phyloP scores from a whole-genome alignment of 1,284 basidiomycete species.

The Heliocybe sulcata region DNA sequence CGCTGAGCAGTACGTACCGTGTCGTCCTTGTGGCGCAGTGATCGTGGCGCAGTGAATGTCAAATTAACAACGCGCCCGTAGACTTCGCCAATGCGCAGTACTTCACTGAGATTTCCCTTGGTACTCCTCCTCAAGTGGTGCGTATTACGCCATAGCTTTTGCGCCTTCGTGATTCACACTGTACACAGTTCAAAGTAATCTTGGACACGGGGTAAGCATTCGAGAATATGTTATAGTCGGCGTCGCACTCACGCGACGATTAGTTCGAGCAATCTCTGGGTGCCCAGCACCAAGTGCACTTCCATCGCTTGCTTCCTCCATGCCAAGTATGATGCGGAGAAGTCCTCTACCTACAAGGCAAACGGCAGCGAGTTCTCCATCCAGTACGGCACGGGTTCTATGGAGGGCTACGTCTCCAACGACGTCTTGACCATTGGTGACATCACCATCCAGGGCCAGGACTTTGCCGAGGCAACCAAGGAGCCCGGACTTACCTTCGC shows the following conservation, averaged over 20 bases:
- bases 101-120: constrained; percentile 84
- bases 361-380: constrained; percentile 93
- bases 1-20: constrained; percentile 73
- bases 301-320: constrained; percentile 99
- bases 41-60: background rate
- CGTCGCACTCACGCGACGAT: constrained; percentile 8
- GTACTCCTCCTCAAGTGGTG: constrained; percentile 72
- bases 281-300: constrained; percentile 83
- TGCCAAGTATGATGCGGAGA: constrained; percentile 83
- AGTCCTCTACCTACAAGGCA: constrained; percentile 84
- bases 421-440: constrained; percentile 86
- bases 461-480: constrained; percentile 95
- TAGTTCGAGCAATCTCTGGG: constrained; percentile 90
- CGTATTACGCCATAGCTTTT: constrained; percentile 13
- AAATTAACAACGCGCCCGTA: constrained; percentile 12
- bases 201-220: constrained; percentile 70
- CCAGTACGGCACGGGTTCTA: constrained; percentile 93
- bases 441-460: constrained; percentile 67
- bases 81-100: constrained; percentile 99
- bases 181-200: constrained; percentile 71
- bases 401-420: constrained; percentile 93
- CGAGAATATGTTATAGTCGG: constrained; percentile 5
- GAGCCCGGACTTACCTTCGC: constrained; percentile 98
- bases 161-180: constrained; percentile 3
- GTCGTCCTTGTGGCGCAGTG: background rate